Evolutionary conservation across 1,284 basidiomycete genomes (phyloP), one percentile per base, ranked within the genome.

Genomic region (Earliella scabrosa): DNA sequence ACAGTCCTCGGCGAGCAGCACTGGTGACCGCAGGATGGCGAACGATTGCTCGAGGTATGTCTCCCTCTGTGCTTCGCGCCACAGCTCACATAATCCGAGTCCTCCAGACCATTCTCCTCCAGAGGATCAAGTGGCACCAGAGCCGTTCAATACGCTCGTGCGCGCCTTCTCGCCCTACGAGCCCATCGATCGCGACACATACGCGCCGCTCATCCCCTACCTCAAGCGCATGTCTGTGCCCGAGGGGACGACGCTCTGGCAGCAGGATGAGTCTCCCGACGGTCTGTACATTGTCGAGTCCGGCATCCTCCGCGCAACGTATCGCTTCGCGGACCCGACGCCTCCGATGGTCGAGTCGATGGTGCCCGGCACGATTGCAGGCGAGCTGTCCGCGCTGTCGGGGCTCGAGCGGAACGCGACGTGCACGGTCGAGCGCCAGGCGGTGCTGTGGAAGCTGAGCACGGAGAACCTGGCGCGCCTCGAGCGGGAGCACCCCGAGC

Each of bases 361-460:
- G 95, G 92, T 97, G 0, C 87, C 94, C 1, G 95, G 94, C 1
- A 93, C 93, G 0, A 76, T 97, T 5, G 93, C 95, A 2, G 95
- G 95, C 1, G 95, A 97, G 72, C 73, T 97, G 52, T 89, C 90
- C 0, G 90, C 89, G 34, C 74, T 98, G 23, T 87, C 92, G 8
- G 86, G 86, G 16, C 79, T 88, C 36, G 78, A 82, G 21, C 78
- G 95, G 45, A 97, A 97, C 69, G 89, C 93, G n/a, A 93, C 88
- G 3, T 92, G 92, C 23, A 77, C 88, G 0, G 93, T 90, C 1
- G 95, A 97, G 72, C 80, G 86, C 11, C 81, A 86, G 23, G 86
- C 85, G 14, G 82, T 89, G 16, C 64, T 97, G 43, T 97, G 95
- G 95, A 89, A 84, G 71, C 72, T 97, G 54, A 83, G 82, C 53